Percentiles rank a stretch among this genome's conserved stretches.
Evolutionary conservation across 1,139 yeast genomes (phyloP).

Genomic region (Candida pseudocylindracea): DNA sequence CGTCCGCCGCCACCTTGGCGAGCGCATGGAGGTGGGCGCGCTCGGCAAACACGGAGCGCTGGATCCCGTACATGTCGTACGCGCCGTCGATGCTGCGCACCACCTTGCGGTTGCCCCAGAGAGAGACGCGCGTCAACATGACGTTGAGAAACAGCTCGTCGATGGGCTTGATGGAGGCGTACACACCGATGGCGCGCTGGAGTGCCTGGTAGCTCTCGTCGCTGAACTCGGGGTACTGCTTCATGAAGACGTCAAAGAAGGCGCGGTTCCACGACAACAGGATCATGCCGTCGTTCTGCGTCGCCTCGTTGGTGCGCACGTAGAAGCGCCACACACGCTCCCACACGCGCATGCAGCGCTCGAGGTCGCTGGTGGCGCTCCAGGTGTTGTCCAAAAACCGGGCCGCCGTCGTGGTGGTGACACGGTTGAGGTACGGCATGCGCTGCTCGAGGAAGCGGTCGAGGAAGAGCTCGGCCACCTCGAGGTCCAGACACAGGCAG

Average conservation of each 20-base stretch:
- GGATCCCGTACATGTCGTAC: constrained; percentile 34
- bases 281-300: constrained; percentile 32
- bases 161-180: constrained; percentile 30
- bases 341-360: constrained; percentile 35
- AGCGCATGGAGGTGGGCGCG: constrained; percentile 60
- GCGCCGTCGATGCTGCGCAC: constrained; percentile 41
- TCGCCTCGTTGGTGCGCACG: constrained; percentile 8
- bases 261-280: constrained; percentile 35
- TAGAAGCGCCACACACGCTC: constrained; percentile 45
- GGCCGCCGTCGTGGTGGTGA: too few relatives aligned
- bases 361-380: constrained; percentile 8
- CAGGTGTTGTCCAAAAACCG: too few relatives aligned
- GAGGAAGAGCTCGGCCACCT: constrained; percentile 52
- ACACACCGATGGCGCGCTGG: constrained; percentile 31
- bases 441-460: constrained; percentile 43
- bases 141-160: constrained; percentile 71
- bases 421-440: constrained; percentile 37
- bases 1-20: constrained; percentile 32
- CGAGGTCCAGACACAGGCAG: constrained; percentile 58
- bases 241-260: constrained; percentile 47
- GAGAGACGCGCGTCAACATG: constrained; percentile 33
- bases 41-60: constrained; percentile 48
- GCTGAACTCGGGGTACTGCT: constrained; percentile 28
- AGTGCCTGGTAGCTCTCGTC: constrained; percentile 35
- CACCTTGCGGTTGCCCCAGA: constrained; percentile 48